Conservation (phyloP, 1,139 yeast species). For the Zygoascus meyerae region DNA sequence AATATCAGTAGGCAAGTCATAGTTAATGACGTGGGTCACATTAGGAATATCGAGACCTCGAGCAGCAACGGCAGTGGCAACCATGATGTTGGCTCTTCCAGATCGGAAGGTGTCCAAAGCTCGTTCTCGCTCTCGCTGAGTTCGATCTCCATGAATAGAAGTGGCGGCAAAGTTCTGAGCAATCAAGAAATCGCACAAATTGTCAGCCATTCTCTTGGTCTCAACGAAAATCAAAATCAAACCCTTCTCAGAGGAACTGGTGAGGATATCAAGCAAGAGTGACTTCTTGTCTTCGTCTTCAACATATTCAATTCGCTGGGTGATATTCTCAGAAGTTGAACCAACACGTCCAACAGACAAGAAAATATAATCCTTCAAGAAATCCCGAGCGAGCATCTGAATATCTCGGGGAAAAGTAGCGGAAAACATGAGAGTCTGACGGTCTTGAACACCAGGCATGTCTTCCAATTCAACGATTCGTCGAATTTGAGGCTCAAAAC, state of each 20-base stretch:
- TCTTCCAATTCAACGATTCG: constrained; percentile 96
- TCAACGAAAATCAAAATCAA: constrained; percentile 93
- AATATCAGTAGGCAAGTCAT: constrained; percentile 92
- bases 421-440: constrained; percentile 97
- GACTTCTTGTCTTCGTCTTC: constrained; percentile 95
- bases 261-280: constrained; percentile 80
- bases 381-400: constrained; percentile 94
- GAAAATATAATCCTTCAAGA: constrained; percentile 91
- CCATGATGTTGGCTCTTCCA: constrained; percentile 87
- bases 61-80: constrained; percentile 98
- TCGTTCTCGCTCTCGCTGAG: constrained; percentile 96
- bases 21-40: constrained; percentile 95
- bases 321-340: constrained; percentile 94
- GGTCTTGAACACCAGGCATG: constrained; percentile 84
- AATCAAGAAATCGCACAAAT: constrained; percentile 85
- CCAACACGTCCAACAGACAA: constrained; percentile 98
- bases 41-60: constrained; percentile 99
- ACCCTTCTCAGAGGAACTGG: constrained; percentile 62
- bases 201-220: constrained; percentile 98
- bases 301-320: constrained; percentile 87
- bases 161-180: constrained; percentile 93
- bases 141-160: constrained; percentile 97
- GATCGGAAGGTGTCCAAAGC: constrained; percentile 85
- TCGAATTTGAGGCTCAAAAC: constrained; percentile 99
- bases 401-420: constrained; percentile 99